Percentiles rank a stretch among this genome's conserved stretches.
Evolutionary conservation across 2,329 filamentous ascomycete species (phyloP).

Genomic region (Pseudogymnoascus sp.): DNA sequence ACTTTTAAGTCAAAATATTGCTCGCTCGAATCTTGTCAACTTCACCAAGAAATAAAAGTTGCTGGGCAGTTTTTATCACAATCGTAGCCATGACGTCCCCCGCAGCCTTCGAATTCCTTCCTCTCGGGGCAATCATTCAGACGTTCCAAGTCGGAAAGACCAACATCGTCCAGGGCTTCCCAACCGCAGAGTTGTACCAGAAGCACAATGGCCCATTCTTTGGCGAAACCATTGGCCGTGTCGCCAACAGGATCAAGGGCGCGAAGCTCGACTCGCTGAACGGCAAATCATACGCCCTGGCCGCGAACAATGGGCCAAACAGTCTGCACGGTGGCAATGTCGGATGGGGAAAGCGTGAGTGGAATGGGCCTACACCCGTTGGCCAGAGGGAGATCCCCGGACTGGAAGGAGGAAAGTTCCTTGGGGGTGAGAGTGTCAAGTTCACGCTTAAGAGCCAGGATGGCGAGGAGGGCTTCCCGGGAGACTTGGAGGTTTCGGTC

Average conservation of each 20-base stretch:
- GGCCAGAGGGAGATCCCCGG: slow-evolving; percentile 45
- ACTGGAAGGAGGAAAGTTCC: slow-evolving; percentile 50
- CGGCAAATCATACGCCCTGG: slow-evolving; percentile 59
- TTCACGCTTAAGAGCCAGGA: slow-evolving; percentile 65
- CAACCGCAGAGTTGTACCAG: slow-evolving; percentile 66
- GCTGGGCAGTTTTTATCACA: not conserved
- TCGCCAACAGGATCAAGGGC: slow-evolving; percentile 71
- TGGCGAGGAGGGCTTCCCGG: slow-evolving; percentile 85
- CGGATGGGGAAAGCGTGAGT: slow-evolving; percentile 78
- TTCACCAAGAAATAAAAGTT: not conserved
- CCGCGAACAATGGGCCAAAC: slow-evolving; percentile 71
- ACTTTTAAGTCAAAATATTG: not conserved
- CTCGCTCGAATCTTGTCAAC: not conserved
- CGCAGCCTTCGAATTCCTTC: slow-evolving; percentile 55
- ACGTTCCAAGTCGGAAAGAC: slow-evolving; percentile 67
- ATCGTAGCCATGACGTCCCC: slow-evolving; percentile 8
- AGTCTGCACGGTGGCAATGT: slow-evolving; percentile 63
- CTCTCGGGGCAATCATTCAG: slow-evolving; percentile 73
- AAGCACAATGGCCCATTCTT: slow-evolving; percentile 73
- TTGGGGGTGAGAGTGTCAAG: slow-evolving; percentile 59
- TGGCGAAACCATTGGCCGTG: slow-evolving; percentile 84
- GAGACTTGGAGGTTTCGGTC: slow-evolving; percentile 69
- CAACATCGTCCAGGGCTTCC: slow-evolving; percentile 87
- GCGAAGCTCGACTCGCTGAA: slow-evolving; percentile 69
- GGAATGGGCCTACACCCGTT: slow-evolving; percentile 61